These are phyloP conservation scores for Hanseniaspora singularis DNA, from an alignment of 805 yeast species.

Conservation along the genomic window DNA sequence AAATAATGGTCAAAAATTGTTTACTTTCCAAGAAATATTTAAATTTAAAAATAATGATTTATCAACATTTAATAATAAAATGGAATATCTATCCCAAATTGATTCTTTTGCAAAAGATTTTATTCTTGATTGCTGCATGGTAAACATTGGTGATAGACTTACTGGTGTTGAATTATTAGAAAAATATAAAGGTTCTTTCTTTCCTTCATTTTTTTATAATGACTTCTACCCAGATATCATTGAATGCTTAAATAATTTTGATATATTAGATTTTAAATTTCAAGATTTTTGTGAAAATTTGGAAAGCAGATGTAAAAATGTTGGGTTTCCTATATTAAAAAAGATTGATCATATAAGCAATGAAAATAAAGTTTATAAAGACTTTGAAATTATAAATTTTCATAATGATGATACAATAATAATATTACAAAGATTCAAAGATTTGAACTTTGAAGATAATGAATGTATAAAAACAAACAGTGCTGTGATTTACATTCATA, in stretches of 20 bases:
- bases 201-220: slow-evolving; percentile 57
- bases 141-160: slow-evolving; percentile 51
- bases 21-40: slow-evolving; percentile 76
- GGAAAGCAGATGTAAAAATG: not conserved
- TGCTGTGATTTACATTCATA: not conserved
- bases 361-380: slow-evolving; percentile 19
- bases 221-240: slow-evolving; percentile 59
- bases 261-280: slow-evolving; percentile 13
- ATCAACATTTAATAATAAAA: slow-evolving; percentile 33
- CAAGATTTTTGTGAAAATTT: not conserved
- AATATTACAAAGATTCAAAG: not conserved
- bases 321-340: not conserved
- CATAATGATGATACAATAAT: slow-evolving; percentile 20
- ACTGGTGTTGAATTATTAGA: slow-evolving; percentile 43
- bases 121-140: slow-evolving; percentile 48
- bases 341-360: too few relatives aligned
- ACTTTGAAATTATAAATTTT: slow-evolving; percentile 33
- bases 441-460: not conserved
- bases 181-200: slow-evolving; percentile 39
- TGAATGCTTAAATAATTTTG: slow-evolving; percentile 17
- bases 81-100: slow-evolving; percentile 30
- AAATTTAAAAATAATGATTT: slow-evolving; percentile 63
- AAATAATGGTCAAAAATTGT: slow-evolving; percentile 69
- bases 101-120: slow-evolving; percentile 44
- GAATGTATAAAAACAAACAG: slow-evolving; percentile 7